phyloP scores from a whole-genome alignment of 2,329 filamentous ascomycete genomes.

The Leptographium flavum region DNA sequence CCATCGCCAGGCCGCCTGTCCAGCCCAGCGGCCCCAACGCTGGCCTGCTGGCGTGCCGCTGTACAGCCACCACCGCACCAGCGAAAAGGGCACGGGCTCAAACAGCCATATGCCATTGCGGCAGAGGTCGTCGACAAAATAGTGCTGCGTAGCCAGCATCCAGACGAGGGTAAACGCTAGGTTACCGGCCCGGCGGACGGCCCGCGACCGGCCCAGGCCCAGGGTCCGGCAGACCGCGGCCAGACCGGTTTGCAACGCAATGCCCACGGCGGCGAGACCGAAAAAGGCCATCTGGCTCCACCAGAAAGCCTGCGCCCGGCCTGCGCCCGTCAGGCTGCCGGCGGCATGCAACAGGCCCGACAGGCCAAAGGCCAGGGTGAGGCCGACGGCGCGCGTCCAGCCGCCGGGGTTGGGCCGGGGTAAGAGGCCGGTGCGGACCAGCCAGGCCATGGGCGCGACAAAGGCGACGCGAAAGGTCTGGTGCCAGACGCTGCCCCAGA shows the following conservation, averaged over 20 bases:
- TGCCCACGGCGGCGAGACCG: slow-evolving; percentile 50
- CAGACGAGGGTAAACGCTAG: slow-evolving; percentile 47
- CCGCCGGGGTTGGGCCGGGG: slow-evolving; percentile 14
- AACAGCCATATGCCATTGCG: slow-evolving; percentile 62
- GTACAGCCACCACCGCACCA: slow-evolving; percentile 39
- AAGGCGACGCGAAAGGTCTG: slow-evolving; percentile 73
- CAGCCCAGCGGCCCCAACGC: slow-evolving; percentile 26
- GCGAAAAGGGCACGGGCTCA: slow-evolving; percentile 68
- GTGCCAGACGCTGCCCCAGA: slow-evolving; percentile 85
- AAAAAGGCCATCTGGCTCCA: slow-evolving; percentile 56
- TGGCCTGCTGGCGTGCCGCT: too few relatives aligned
- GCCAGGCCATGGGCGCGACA: slow-evolving; percentile 38
- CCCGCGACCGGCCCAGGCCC: slow-evolving; percentile 16
- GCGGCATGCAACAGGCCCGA: slow-evolving; percentile 57
- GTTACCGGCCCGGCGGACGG: slow-evolving; percentile 44
- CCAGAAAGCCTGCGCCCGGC: slow-evolving; percentile 27
- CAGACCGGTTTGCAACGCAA: slow-evolving; percentile 42
- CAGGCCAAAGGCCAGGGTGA: slow-evolving; percentile 44
- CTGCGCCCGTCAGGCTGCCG: slow-evolving; percentile 53
- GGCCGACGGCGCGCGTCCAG: background rate
- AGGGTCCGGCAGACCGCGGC: slow-evolving; percentile 16
- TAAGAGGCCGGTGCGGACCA: slow-evolving; percentile 27
- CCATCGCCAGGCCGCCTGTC: slow-evolving; percentile 50
- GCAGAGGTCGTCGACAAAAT: slow-evolving; percentile 65
- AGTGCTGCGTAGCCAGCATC: slow-evolving; percentile 50